Evolutionary conservation across 495 filamentous ascomycete genomes (phyloP), one percentile per base, ranked within the genome.

Genomic region (Penicillium cinerascens): DNA sequence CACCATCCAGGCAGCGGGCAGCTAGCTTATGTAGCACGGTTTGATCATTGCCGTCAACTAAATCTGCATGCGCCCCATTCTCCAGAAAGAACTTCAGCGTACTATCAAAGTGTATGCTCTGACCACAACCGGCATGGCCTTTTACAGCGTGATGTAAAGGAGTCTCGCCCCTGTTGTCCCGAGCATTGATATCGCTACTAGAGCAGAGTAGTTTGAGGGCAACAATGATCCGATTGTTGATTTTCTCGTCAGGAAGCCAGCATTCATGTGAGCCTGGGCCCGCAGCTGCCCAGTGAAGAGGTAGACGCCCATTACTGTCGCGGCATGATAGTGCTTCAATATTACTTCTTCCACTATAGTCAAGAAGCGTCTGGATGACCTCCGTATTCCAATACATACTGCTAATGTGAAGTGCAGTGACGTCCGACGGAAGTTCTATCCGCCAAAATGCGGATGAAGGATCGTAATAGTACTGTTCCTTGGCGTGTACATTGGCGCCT

Each of bases 211-310:
- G 49, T 5, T 40, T 36, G 36, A 57, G 38, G 25, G 55, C 49
- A 2, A 40, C 38, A 7, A 20, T 47, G 44, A 47, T 51, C 40
- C 21, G 26, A 29, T 29, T 9, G 1, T 29, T 47, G 17, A 51
- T 36, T 15, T 56, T 9, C 22, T 48, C 23, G 37, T 56, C 49
- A 18, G 37, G 43, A 18, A 48, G 39, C 37, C 27, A 26, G 25
- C 37, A 57, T 29, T 29, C 26, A 6, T n/a, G 6, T 23, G 9
- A 26, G 18, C 13, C n/a, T 29, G 41, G n/a, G 8, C 15, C 27
- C 49, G 18, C 42, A 22, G 54, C 49, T 57, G 49, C 54, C 48
- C 44, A 57, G 21, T 57, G 54, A 16, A 57, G 22, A 35, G 54
- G 54, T 8, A 52, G 44, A n/a, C 43, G 49, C 37, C 54, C 37